Conservation (phyloP, 1,284 basidiomycete genomes). For the Tremellales sp. region DNA sequence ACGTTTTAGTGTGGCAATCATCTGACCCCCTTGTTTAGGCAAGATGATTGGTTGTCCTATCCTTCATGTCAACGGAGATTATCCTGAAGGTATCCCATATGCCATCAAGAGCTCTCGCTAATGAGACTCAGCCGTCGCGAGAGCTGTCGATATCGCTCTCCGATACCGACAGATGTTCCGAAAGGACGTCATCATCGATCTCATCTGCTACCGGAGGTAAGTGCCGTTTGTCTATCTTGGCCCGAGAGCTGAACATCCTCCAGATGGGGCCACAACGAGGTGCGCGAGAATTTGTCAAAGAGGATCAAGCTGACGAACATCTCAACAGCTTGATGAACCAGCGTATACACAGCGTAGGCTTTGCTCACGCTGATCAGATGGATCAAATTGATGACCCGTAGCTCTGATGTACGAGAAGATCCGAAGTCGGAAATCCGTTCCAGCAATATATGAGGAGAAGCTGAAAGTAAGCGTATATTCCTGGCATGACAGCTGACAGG, state of each 20-base stretch:
- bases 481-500: slow-evolving; percentile 42
- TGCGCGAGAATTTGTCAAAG: neutral
- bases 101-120: neutral
- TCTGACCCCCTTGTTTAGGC: slow-evolving; percentile 29
- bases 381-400: slow-evolving; percentile 7
- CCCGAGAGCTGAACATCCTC: neutral
- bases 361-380: slow-evolving; percentile 11
- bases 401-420: slow-evolving; percentile 83
- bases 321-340: slow-evolving; percentile 66
- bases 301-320: neutral
- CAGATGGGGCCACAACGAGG: slow-evolving; percentile 72
- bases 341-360: slow-evolving; percentile 71
- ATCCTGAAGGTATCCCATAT: slow-evolving; percentile 67
- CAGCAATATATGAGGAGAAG: slow-evolving; percentile 72
- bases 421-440: slow-evolving; percentile 67
- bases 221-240: slow-evolving; percentile 36
- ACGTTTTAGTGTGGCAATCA: neutral
- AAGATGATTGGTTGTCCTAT: slow-evolving; percentile 87
- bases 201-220: slow-evolving; percentile 82
- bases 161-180: slow-evolving; percentile 78
- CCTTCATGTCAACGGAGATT: slow-evolving; percentile 86
- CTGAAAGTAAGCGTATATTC: slow-evolving; percentile 57
- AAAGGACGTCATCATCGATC: slow-evolving; percentile 81
- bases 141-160: slow-evolving; percentile 74
- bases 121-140: slow-evolving; percentile 60